A percentile compares a stretch with the other conserved stretches of the same genome.
phyloP scores from a whole-genome alignment of 2,329 filamentous ascomycete genomes.

The Diaporthe capsici region DNA sequence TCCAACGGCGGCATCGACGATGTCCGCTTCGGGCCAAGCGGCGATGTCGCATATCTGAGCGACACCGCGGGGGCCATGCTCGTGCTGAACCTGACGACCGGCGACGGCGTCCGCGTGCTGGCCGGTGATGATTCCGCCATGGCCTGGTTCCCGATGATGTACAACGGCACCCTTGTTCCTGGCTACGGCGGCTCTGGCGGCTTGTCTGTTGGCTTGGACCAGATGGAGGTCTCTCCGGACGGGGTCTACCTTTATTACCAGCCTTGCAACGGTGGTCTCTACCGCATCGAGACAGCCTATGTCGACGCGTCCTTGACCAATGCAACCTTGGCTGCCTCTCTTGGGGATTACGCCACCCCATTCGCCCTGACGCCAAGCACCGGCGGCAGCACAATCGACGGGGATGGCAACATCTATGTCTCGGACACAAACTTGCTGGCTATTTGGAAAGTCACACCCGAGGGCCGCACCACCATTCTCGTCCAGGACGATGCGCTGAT shows the following conservation, averaged over 20 bases:
- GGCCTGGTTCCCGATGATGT: conserved; percentile 26
- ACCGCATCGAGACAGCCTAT: conserved; percentile 51
- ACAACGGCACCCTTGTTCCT: conserved; percentile 16
- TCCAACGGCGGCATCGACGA: conserved; percentile 52
- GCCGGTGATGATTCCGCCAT: conserved; percentile 41
- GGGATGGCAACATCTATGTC: conserved; percentile 15
- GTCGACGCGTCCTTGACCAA: conserved; percentile 53
- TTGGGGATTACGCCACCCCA: conserved; percentile 39
- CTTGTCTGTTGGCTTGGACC: conserved; percentile 49
- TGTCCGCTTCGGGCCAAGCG: conserved; percentile 50
- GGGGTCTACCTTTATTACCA: conserved; percentile 55
- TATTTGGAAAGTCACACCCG: conserved; percentile 36
- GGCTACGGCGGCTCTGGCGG: background rate
- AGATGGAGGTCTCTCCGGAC: conserved; percentile 56
- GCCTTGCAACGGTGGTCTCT: conserved; percentile 53
- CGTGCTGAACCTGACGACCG: conserved; percentile 16
- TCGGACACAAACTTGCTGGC: conserved; percentile 10
- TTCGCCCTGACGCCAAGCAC: conserved; percentile 23
- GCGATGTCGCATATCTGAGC: conserved; percentile 49
- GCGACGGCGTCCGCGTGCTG: conserved; percentile 17
- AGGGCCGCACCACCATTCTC: conserved; percentile 40
- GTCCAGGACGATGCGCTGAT: conserved; percentile 41
- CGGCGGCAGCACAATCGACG: conserved; percentile 28
- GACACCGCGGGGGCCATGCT: conserved; percentile 9
- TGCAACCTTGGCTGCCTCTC: conserved; percentile 46